phyloP scores from a whole-genome alignment of 2,329 filamentous ascomycete genomes.

The Ampelomyces quisqualis region DNA sequence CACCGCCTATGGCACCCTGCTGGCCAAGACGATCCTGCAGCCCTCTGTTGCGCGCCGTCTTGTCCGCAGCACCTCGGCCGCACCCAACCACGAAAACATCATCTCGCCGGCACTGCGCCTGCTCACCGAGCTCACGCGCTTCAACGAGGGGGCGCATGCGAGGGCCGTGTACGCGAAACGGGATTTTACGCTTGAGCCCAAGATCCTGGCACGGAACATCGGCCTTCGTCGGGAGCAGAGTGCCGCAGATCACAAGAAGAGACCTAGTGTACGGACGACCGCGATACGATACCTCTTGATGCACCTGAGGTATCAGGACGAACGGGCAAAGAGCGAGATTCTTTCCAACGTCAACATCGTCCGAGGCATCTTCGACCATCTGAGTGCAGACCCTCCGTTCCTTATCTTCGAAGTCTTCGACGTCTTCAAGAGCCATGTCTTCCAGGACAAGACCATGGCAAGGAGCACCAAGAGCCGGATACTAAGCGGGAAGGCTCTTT shows the following conservation, averaged over 20 bases:
- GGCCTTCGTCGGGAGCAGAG: slow-evolving; percentile 60
- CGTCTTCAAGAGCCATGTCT: slow-evolving; percentile 66
- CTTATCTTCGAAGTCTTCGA: slow-evolving; percentile 74
- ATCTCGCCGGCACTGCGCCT: slow-evolving; percentile 86
- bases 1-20: slow-evolving; percentile 69
- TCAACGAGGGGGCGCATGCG: slow-evolving; percentile 82
- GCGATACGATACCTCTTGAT: slow-evolving; percentile 79
- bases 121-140: slow-evolving; percentile 78
- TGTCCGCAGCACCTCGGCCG: slow-evolving; percentile 73
- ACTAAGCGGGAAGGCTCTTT: slow-evolving; percentile 72
- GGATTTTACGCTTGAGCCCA: slow-evolving; percentile 69
- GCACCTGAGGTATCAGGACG: slow-evolving; percentile 74
- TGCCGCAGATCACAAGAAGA: slow-evolving; percentile 62
- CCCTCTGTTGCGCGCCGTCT: slow-evolving; percentile 79
- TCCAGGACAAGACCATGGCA: slow-evolving; percentile 73
- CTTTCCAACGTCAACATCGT: slow-evolving; percentile 72
- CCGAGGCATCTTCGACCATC: slow-evolving; percentile 69
- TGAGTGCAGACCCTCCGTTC: slow-evolving; percentile 75
- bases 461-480: slow-evolving; percentile 72
- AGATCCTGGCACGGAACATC: slow-evolving; percentile 77
- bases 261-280: slow-evolving; percentile 79
- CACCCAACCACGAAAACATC: slow-evolving; percentile 80
- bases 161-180: slow-evolving; percentile 74
- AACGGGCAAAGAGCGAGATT: slow-evolving; percentile 77
- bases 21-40: slow-evolving; percentile 80